Base-by-base conservation (phyloP, 805 yeast genomes). In the Ogataea paradorogensis region DNA sequence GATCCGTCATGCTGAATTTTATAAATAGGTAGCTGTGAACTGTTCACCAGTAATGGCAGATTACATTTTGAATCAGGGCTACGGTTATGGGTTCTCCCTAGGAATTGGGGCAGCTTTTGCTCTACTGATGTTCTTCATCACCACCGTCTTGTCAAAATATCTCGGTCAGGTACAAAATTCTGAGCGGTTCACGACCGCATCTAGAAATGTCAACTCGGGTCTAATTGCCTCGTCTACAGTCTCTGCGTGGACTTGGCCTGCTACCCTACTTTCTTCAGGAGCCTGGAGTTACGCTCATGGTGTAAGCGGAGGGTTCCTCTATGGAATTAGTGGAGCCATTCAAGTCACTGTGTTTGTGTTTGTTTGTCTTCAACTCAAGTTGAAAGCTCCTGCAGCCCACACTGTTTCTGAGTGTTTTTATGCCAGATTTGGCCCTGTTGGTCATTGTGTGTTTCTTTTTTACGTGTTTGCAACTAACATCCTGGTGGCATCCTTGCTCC, bases 51-150 rank as follows among this genome's bases (percentile, higher is more conserved):
- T n/a, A 24, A 27, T 28, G 31, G 15, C 31, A 14, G 33, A 15
- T 9, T 30, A 22, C 33, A 36, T 36, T 15, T 24, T 38, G 7
- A 32, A 15, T 13, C 42, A 38, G 16, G 35, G 36, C 14, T 36
- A 36, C 20, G 66, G 67, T 7, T 63, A 58, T 39, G 67, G 65
- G n/a, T 49, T 61, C 27, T 52, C 59, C 5, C 36, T 62, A 13
- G 67, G 67, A 3, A 41, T 63, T 10, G 63, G 66, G 9, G 58
- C 53, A 4, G 55, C 52, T 9, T 61, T 61, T 37, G 64, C 65
- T 2, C 27, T 53, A 8, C 32, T 56, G 23, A 61, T 62, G 61
- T 39, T 48, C 15, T 16, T 43, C 11, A 47, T 59, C 26, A 53
- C 67, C 1, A 29, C 39, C 22, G 30, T 56, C 11, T 45, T 39